Base-by-base conservation (phyloP, 352 stramenopile species). In the Pythium angustatum region DNA sequence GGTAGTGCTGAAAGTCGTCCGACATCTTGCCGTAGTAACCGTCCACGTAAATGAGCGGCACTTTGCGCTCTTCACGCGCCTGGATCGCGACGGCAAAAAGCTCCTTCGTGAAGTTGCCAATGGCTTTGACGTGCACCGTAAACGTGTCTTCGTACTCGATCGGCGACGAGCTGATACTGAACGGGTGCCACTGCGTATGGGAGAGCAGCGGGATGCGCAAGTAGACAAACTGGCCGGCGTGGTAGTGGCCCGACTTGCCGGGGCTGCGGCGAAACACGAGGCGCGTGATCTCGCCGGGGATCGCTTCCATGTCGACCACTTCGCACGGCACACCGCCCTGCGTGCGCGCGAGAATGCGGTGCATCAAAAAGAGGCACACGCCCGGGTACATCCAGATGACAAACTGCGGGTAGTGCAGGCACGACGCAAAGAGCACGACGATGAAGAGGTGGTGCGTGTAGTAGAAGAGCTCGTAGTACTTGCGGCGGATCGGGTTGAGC, bases 361-460 rank as follows among this genome's bases (percentile, higher is more conserved):
- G 84, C 79, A 93, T 90, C 52, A 91, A 71, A 68, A 79, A 94
- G 27, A 95, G 80, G 17, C 80, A 91, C 52, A 93, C 73, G 15
- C 73, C 74, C 15, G 83, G 79, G 61, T 93, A 95, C 79, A 93
- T 90, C 81, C 81, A 95, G 31, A 92, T 90, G 40, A 95, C 80
- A 45, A 93, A 91, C 26, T 79, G 79, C 49, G 76, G 82, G 36
- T 89, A 95, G 75, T 95, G 86, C 33, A 95, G 62, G 19, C 75
- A 75, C 49, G 72, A 75, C 47, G 77, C 69, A 62, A 93, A 65
- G 48, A 91, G 68, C 71, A 92, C 86, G 22, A 94, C 60, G 36
- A 97, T 77, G 69, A 96, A 96, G 40, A 96, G 76, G 65, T 95
- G 85, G 69, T 96, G 88, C 57, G 75, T 77, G 73, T 94, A 94